These are phyloP conservation scores for Flaveria bidentis DNA, from an alignment of 129 eudicot species.

Conservation along the genomic window DNA sequence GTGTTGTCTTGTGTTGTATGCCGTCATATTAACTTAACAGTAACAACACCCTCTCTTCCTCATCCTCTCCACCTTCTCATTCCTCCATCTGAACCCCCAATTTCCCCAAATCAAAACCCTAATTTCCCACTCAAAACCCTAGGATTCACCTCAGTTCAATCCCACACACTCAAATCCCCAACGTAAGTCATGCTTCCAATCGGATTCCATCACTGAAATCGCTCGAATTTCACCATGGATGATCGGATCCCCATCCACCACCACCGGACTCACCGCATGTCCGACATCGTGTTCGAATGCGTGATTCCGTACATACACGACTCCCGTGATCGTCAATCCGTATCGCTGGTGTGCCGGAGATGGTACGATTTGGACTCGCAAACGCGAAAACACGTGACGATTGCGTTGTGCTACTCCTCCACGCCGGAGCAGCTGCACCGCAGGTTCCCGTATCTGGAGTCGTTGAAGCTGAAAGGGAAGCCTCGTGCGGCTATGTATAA, in stretches of 20 bases:
- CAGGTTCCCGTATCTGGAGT: slow-evolving; percentile 62
- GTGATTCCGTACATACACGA: slow-evolving; percentile 63
- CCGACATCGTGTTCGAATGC: slow-evolving; percentile 58
- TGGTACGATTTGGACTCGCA: slow-evolving; percentile 68
- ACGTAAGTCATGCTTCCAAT: neutral
- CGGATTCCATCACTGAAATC: too few species aligned
- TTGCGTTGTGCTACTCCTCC: slow-evolving; percentile 67
- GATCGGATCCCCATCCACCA: slow-evolving; percentile 17
- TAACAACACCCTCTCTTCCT: neutral
- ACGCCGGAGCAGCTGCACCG: slow-evolving; percentile 52
- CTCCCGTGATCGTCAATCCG: slow-evolving; percentile 59
- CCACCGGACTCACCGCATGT: slow-evolving; percentile 23
- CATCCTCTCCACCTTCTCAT: neutral
- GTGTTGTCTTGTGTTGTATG: neutral
- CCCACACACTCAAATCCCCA: neutral
- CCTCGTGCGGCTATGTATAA: slow-evolving; percentile 94
- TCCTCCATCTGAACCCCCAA: slow-evolving; percentile 7
- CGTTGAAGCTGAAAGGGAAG: slow-evolving; percentile 74
- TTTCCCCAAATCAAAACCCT: neutral
- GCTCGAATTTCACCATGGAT: neutral
- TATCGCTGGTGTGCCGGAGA: slow-evolving; percentile 59
- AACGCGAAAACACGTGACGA: slow-evolving; percentile 71
- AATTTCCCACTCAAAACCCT: neutral
- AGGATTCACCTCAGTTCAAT: neutral
- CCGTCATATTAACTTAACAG: neutral